Evolutionary conservation across 2,329 filamentous ascomycete genomes (phyloP), one percentile per base, ranked within the genome.

Genomic region (Apiospora hydei): DNA sequence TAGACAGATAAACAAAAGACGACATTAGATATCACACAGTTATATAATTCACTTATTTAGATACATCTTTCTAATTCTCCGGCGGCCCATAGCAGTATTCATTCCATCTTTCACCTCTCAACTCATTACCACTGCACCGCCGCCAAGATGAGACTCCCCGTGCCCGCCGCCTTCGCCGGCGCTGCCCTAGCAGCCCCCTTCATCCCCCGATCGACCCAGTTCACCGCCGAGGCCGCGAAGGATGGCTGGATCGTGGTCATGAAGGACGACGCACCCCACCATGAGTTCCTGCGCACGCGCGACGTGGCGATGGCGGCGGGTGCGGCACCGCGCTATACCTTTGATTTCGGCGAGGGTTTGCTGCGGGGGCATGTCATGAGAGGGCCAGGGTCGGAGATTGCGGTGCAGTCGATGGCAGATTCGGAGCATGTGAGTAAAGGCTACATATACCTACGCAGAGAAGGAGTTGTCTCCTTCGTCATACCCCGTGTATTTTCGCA

Each of bases 161-260:
- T n/a, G 3, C 21, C 41, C 34, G 34, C 34, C 34, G 18, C 8
- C 18, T 34, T 18, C 8, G 66, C 66, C 66, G 11, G 7, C 6
- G 41, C 66, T 2, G 24, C 26, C 14, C 5, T 44, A 13, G 66
- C 66, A 21, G 41, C 41, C 8, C 14, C 44, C 11, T 10, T 41
- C 41, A 18, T 4, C n/a, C 24, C 41, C 26, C 14, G 21, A 47
- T 34, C 57, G 21, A 4, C 57, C 21, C 16, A 41, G 10, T 64
- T 41, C 57, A 64, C 66, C 4, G 8, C 11, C 4, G 66, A 68
- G 13, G 66, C n/a, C 8, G 66, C 44, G 8, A 18, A 30, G 0
- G 24, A 68, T 10, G 41, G 44, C 6, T 68, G 66, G 66, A 68
- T 68, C n/a, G 66, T 68, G 4, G 66, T 68, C 5, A 43, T 68